Evolutionary conservation across 306 rosid genomes (phyloP), one percentile per base, ranked within the genome.

Genomic region (Fagus crenata): DNA sequence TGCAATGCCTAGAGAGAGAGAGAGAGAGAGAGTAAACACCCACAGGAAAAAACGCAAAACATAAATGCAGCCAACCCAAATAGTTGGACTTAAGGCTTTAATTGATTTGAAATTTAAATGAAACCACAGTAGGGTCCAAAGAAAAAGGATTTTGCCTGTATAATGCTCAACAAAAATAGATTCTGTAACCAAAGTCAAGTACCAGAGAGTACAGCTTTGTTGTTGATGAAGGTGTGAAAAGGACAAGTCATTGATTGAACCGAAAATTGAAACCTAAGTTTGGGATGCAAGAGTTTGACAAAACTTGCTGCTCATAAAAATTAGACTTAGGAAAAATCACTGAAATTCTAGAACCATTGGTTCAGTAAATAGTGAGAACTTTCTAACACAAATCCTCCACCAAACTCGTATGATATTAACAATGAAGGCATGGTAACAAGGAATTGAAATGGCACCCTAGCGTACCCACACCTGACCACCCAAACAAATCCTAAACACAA

Each of bases 1-100:
- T 89, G 99, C 89, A 92, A 84, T 70, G 98, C 99, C 99, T 96
- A 76, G 36, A 84, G 22, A 85, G 73, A 72, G 67, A n/a, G n/a
- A n/a, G n/a, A n/a, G n/a, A 22, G 28, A 22, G 28, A 54, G 51
- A 58, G 55, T 37, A 6, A 46, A 14, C 51, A 46, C 51, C 33
- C 18, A 76, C 56, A 59, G 55, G 54, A 46, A 59, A n/a, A 71
- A 70, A 37, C 22, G 35, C 42, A n/a, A 65, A 55, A 83, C 56
- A 75, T 32, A 17, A 9, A n/a, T 28, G 41, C 40, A 43, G 74
- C 56, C 15, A 43, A 28, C 36, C 32, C 4, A 70, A 70, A 13
- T 49, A 49, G 11, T 28, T 70, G 39, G 74, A 46, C 2, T 17
- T 67, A n/a, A 67, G 49, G 33, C 51, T 67, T 46, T n/a, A 40